These are phyloP conservation scores for Fusarium sp. DNA, from an alignment of 2,329 filamentous ascomycete species.

Conservation along the genomic window DNA sequence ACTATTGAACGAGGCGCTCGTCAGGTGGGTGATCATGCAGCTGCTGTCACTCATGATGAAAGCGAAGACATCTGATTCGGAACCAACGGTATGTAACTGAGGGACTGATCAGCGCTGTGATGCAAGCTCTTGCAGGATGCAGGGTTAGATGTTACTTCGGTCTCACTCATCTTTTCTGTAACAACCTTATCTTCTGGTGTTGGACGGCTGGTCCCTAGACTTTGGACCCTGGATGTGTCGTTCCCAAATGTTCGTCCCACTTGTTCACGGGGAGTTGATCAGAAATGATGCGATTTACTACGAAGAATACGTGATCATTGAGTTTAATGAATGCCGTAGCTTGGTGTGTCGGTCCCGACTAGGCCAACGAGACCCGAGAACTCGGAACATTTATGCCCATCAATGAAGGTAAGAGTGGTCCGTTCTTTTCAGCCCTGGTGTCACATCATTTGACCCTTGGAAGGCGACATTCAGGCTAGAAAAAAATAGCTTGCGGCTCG, in stretches of 20 bases:
- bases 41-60: slow-evolving; percentile 9
- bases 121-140: not conserved
- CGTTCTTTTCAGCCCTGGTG: slow-evolving; percentile 10
- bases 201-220: not conserved
- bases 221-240: not conserved
- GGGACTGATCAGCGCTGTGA: not conserved
- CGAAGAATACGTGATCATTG: slow-evolving; percentile 12
- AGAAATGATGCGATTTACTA: not conserved
- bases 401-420: slow-evolving; percentile 18
- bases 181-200: not conserved
- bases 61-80: not conserved
- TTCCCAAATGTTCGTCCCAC: not conserved
- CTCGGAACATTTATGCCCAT: slow-evolving; percentile 2
- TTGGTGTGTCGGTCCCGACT: not conserved
- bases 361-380: slow-evolving; percentile 11
- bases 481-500: slow-evolving; percentile 18
- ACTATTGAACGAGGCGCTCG: slow-evolving; percentile 5
- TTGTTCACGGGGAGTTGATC: slow-evolving; percentile 17
- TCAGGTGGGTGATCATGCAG: not conserved
- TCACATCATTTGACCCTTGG: slow-evolving; percentile 34
- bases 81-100: not conserved
- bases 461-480: slow-evolving; percentile 37
- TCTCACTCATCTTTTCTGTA: not conserved
- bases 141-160: not conserved
- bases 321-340: not conserved